Base-by-base conservation (phyloP, 2,329 filamentous ascomycete genomes). In the Huntiella abstrusa region DNA sequence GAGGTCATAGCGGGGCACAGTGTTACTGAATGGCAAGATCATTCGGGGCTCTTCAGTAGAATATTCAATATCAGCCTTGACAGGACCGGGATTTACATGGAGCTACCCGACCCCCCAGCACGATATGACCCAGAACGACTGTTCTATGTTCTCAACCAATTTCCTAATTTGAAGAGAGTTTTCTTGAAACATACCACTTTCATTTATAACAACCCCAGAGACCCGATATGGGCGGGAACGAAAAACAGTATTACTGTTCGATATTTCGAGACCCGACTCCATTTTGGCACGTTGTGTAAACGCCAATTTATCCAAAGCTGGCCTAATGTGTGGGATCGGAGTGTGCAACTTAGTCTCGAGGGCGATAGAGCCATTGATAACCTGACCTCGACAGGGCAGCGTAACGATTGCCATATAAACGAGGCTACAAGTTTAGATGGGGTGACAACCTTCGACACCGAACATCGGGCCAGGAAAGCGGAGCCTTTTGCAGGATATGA, bases 131-230 rank as follows among this genome's bases (percentile, higher is more conserved):
- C 22, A 28, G 3, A 28, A 28, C 15, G 8, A 7, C 33, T 34
- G n/a, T 45, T 49, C 15, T 34, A 10, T 5, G 43, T 49, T 15
- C 28, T 49, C 10, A 36, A 43, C 33, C 28, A 15, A 7, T 49
- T 49, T 28, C 34, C 39, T 4, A 33, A 32, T 6, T 36, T 49
- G 3, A 46, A 49, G 34, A 43, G 46, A 15, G 39, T 49, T 3
- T 49, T 49, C 22, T 35, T 16, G 2, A 16, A 16, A 16, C 16
- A 2, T 3, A 16, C 16, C 3, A 16, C n/a, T 16, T 16, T 16
- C 16, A 16, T 3, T 16, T 16, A 16, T 3, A 16, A 16, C 16
- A 16, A 2, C 16, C 16, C 16, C 2, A 15, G 17, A 11, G 19
- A 34, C 10, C 22, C 7, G 5, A 8, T 28, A 28, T 28, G 22